Evolutionary conservation across 768 basidiomycete genomes (phyloP), one percentile per base, ranked within the genome.

Genomic region (Suillus variegatus): DNA sequence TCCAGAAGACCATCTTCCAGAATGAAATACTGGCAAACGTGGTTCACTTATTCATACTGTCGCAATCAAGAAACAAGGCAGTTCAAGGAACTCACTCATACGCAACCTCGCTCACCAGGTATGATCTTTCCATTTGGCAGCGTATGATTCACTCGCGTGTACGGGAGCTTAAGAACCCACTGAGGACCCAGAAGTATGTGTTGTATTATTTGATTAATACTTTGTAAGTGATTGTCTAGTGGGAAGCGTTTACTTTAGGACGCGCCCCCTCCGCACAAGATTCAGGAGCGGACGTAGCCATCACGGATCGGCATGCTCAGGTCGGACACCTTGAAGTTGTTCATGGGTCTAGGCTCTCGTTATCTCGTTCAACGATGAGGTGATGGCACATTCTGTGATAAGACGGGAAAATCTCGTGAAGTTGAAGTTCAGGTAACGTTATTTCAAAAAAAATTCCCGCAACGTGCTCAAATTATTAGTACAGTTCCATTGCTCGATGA

Each of bases 1-100:
- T 25, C 25, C 25, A 25, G 25, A 25, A 25, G 25, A 25, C 25
- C 25, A 25, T 25, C 25, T 25, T 25, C 25, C 25, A 2, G 25
- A 25, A 25, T 25, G 25, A 25, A 25, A 25, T 88, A 90, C 75
- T 87, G 87, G 70, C 92, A 94, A 82, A 88, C 90, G 46, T 97
- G 95, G 95, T 98, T 98, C 82, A 99, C 95, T 44, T 99, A 98
- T 79, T 90, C 94, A 58, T 97, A 93, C 77, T 95, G 97, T 81
- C 95, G 99, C 80, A 93, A 95, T 77, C 85, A 88, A 61, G 90
- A 97, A 79, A 94, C 99, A 67, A 90, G 96, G 64, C 97, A 99
- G 79, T 99, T 99, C 83, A 92, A 92, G 78, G 95, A 95, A 76
- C 81, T 91, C 65, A 74, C 81, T 69, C 88, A 86, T 73, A 76